These are phyloP conservation scores for Lindgomyces ingoldianus DNA, from an alignment of 495 filamentous ascomycete genomes.

Conservation along the genomic window DNA sequence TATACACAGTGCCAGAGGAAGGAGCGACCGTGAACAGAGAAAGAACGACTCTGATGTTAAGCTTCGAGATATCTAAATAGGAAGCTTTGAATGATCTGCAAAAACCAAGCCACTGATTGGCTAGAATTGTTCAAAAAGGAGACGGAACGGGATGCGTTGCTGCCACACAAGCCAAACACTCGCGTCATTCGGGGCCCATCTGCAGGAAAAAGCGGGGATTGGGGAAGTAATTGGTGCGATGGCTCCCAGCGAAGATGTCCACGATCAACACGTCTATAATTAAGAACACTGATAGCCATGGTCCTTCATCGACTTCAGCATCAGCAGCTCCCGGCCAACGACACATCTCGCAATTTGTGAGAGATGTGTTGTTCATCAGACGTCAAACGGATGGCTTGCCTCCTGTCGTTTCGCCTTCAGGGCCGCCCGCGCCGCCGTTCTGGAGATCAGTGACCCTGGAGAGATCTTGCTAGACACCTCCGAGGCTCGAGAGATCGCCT, in stretches of 20 bases:
- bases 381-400: background rate
- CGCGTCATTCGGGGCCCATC: constrained; percentile 17
- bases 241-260: background rate
- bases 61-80: background rate
- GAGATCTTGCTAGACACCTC: background rate
- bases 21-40: background rate
- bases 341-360: constrained; percentile 6
- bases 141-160: constrained; percentile 4
- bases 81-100: constrained; percentile 2
- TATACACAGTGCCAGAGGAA: background rate
- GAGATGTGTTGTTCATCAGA: background rate
- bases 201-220: constrained; percentile 24
- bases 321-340: background rate
- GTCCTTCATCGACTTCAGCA: background rate
- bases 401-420: background rate
- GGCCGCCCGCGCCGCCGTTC: background rate
- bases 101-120: constrained; percentile 11
- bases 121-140: background rate
- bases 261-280: background rate
- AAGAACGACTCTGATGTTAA: background rate
- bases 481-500: background rate
- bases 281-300: background rate
- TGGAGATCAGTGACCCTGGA: background rate
- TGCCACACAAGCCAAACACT: background rate
- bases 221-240: background rate